A percentile compares a stretch with the other conserved stretches of the same genome.
Conservation (phyloP, 2,329 filamentous ascomycete genomes). For the Chrysoporthe puriensis region DNA sequence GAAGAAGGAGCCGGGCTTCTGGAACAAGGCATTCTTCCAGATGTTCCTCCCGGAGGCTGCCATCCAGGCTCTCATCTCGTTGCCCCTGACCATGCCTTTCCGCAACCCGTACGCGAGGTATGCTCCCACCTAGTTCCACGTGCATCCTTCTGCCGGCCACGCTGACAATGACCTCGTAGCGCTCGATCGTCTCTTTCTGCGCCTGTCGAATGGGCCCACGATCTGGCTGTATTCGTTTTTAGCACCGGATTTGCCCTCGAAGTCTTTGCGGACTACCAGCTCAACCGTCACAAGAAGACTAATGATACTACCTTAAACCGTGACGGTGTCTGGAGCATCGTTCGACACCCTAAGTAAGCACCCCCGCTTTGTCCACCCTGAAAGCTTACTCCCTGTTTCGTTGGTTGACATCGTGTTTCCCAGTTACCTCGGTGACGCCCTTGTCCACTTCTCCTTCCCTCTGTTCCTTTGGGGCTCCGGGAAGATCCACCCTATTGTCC, state of each 20-base stretch:
- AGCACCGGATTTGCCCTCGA: constrained; percentile 60
- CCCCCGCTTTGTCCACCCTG: too few species aligned
- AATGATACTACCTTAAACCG: constrained; percentile 47
- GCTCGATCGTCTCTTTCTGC: constrained; percentile 23
- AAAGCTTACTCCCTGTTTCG: neutral
- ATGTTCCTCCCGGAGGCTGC: constrained; percentile 61
- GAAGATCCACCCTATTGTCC: constrained; percentile 56
- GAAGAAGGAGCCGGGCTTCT: constrained; percentile 57
- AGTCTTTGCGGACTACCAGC: constrained; percentile 58
- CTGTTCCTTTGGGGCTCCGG: constrained; percentile 58
- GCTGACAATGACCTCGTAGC: constrained; percentile 22
- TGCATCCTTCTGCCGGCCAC: constrained; percentile 17
- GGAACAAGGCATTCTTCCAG: constrained; percentile 58
- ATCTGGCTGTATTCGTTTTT: constrained; percentile 58
- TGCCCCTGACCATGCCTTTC: constrained; percentile 62
- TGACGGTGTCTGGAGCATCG: constrained; percentile 64
- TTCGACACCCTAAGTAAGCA: constrained; percentile 64
- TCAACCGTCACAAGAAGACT: constrained; percentile 53
- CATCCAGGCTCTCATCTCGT: constrained; percentile 58
- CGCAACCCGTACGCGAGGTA: constrained; percentile 43
- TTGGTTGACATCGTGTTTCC: neutral
- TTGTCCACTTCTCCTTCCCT: constrained; percentile 63
- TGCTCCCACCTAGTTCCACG: constrained; percentile 38
- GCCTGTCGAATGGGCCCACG: constrained; percentile 33
- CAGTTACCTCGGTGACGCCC: constrained; percentile 64